Base-by-base conservation (phyloP, 2,329 filamentous ascomycete species). In the Aspergillus sp. region DNA sequence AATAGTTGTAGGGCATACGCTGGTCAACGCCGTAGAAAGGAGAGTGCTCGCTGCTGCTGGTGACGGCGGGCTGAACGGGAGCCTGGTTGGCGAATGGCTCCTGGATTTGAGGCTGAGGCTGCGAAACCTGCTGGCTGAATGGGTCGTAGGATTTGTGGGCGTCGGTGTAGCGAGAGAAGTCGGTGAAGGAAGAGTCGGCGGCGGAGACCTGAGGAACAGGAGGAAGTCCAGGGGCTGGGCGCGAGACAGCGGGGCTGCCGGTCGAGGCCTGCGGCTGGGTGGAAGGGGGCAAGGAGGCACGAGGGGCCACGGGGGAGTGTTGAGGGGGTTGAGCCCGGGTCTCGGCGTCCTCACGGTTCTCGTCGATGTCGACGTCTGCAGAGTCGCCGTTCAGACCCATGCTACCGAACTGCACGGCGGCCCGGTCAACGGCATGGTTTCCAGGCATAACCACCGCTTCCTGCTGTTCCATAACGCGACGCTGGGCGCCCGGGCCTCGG, bases 391-490 rank as follows among this genome's bases (percentile, higher is more conserved):
- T 93, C 70, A 99, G 78, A 72, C 90, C 96, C 82, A 99, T 91
- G 75, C 93, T 96, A 64, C 95, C 95, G 75, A 99, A 99, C 74
- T 98, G 94, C 52, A 99, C 92, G 53, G 93, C 90, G 66, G 94
- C 87, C 69, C 92, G 89, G 74, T 98, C 94, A 29, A 99, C 90
- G 55, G 95, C 93, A 67, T 95, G 92, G 80, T 97, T 96, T 61
- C 91, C 92, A 50, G 95, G 95, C 94, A 99, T 97, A 65, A 96
- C 92, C 46, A 99, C 95, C 60, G 95, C 92, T 80, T 99, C 95
- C 77, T 96, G 93, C 74, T 99, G 95, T 69, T 98, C 93, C 71
- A 96, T 83, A 56, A 97, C 85, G 70, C 92, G 90, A 66, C 94
- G 88, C 75, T 96, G 90, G 76, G 90, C 92, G 78, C 89, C 93